phyloP scores from a whole-genome alignment of 2,329 filamentous ascomycete species.

The Diaporthe eres region DNA sequence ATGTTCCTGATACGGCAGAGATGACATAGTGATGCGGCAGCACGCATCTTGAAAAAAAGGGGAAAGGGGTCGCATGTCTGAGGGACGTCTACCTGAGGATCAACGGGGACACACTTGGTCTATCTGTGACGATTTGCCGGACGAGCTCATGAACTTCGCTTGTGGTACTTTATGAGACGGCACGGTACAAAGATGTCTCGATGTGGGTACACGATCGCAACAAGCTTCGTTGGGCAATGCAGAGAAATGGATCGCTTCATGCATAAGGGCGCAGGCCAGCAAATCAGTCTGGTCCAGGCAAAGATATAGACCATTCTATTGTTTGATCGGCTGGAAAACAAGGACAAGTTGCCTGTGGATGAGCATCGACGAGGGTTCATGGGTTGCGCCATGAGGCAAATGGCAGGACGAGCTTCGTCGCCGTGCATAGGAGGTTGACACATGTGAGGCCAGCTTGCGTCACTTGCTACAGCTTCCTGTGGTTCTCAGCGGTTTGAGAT shows the following conservation, averaged over 20 bases:
- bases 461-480: constrained; percentile 10
- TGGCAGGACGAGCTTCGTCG: constrained; percentile 3
- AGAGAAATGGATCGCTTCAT: constrained; percentile 12
- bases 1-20: not conserved
- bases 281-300: not conserved
- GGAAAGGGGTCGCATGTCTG: not conserved
- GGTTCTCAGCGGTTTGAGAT: constrained; percentile 13
- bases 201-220: constrained; percentile 1
- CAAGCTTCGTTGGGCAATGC: constrained; percentile 13
- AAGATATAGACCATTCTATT: not conserved
- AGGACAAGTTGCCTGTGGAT: constrained; percentile 6
- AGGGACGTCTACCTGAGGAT: not conserved
- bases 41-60: not conserved
- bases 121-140: not conserved
- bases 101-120: not conserved
- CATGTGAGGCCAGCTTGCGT: constrained; percentile 39
- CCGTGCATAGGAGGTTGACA: constrained; percentile 11
- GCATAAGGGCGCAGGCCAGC: not conserved
- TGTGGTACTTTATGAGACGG: constrained; percentile 12
- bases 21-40: not conserved
- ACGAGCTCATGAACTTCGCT: constrained; percentile 1
- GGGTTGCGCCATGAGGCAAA: constrained; percentile 20
- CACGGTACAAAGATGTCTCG: not conserved
- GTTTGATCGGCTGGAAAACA: constrained; percentile 32
- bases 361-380: not conserved